Base-by-base conservation (phyloP, 805 yeast species). In the Spathaspora hagerdaliae region DNA sequence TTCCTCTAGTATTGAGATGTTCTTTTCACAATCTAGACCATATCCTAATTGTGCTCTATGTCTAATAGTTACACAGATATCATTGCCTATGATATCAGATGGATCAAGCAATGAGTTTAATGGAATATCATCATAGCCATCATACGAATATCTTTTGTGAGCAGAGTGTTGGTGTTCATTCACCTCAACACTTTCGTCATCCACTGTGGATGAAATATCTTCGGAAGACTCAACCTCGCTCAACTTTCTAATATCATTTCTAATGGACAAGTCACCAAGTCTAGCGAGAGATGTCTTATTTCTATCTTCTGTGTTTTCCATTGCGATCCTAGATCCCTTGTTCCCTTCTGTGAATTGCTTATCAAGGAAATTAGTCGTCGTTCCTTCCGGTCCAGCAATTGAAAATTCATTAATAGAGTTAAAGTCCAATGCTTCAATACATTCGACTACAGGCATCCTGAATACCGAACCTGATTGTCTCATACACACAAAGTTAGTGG, bases 391-490 rank as follows among this genome's bases (percentile, higher is more conserved):
- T 0, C 87, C 88, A 2, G 82, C 69, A 38, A 82, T 65, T 3
- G 83, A 69, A 32, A 86, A 63, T 44, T 83, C 88, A 56, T 86
- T 86, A 53, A 72, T 77, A 0, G 92, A 80, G 53, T 82, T 86
- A 63, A 90, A 85, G 12, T 69, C 71, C 7, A 85, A 59, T 7
- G 82, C 72, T 33, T 81, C 80, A 31, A 82, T 82, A 41, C 85
- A 77, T 58, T 87, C 92, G 1, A 71, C 65, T 0, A 84, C 86
- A 0, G 84, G 78, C 91, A 87, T 87, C 47, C 85, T 73, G 63
- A 86, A 90, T 0, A 90, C 82, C 43, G 87, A 84, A 3, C 97
- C 97, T 1, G 96, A 86, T 56, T 88, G 95, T 51, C 97, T 73
- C 85, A 91, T 85, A 62, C 97, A 90, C 27, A 91, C 81, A 46